Base-by-base conservation (phyloP, 129 eudicot species). In the Helianthus tuberosus region DNA sequence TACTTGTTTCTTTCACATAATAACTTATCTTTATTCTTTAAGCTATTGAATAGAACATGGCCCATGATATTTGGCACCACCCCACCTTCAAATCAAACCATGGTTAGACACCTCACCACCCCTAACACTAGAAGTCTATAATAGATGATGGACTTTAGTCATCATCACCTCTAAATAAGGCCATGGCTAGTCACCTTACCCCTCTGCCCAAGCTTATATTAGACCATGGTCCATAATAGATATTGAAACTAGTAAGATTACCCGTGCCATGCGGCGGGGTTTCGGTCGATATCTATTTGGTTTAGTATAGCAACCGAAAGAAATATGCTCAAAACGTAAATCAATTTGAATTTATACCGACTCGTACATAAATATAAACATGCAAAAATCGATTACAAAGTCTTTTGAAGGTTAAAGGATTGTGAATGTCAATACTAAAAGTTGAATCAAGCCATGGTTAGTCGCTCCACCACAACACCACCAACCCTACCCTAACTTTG, bases 21-120 rank as follows among this genome's bases (percentile, higher is more conserved):
- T 6, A 10, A 4, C 44, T 39, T 39, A 39, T 39, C 1, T 20
- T 23, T 66, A 52, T 32, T 32, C 49, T 70, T 70, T 71, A 38
- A 17, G 53, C 66, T 17, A 20, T 12, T 54, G 1, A 55, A 71
- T 72, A 72, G 23, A 41, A 25, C 53, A 41, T 72, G 57, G 72
- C 44, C 72, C 36, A 47, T 46, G 23, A 47, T 67, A 14, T 29
- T 51, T 63, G 58, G 17, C 49, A 32, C 70, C 49, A 44, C 35
- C 48, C 4, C 38, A 20, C 32, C 44, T 75, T 14, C 32, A 60
- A 69, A 7, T 12, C 5, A 64, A 74, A 36, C 11, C 53, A 29
- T 74, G 62, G 38, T 2, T 59, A 58, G 23, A 48, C 11, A 13
- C 29, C 12, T 43, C 58, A 59, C 46, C 49, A 49, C 27, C 47